phyloP scores from a whole-genome alignment of 1,284 basidiomycete species.

The Cryptococcus sp. region DNA sequence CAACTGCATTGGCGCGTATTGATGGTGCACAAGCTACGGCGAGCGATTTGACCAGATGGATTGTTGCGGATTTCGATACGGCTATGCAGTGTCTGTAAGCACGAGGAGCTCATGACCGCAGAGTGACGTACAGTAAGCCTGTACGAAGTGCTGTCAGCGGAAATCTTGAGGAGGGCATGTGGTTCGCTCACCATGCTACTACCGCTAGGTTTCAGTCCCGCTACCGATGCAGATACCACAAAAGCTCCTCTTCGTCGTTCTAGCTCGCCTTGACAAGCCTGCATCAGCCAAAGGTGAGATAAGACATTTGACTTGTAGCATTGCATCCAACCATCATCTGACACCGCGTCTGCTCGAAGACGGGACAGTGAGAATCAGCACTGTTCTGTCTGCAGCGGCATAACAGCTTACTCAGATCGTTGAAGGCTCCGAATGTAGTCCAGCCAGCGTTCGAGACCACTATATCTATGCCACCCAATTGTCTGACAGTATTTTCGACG shows the following conservation, averaged over 20 bases:
- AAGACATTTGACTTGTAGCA: constrained; percentile 1
- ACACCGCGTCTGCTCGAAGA: not conserved
- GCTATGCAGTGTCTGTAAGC: not conserved
- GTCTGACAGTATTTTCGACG: not conserved
- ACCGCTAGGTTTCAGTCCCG: not conserved
- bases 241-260: not conserved
- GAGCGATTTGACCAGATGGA: not conserved
- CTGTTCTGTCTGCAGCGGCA: no score
- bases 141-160: not conserved
- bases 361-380: no score
- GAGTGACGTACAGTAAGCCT: not conserved
- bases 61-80: constrained; percentile 1
- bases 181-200: not conserved
- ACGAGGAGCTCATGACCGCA: not conserved
- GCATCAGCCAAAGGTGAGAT: not conserved
- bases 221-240: not conserved
- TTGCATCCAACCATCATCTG: not conserved
- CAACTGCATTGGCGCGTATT: not conserved
- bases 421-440: not conserved
- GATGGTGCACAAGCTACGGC: not conserved
- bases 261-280: not conserved
- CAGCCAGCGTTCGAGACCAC: not conserved
- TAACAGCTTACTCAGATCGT: not conserved
- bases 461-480: not conserved
- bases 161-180: not conserved